These are phyloP conservation scores for Salix viminalis DNA, from an alignment of 345 rosid species.

Conservation along the genomic window DNA sequence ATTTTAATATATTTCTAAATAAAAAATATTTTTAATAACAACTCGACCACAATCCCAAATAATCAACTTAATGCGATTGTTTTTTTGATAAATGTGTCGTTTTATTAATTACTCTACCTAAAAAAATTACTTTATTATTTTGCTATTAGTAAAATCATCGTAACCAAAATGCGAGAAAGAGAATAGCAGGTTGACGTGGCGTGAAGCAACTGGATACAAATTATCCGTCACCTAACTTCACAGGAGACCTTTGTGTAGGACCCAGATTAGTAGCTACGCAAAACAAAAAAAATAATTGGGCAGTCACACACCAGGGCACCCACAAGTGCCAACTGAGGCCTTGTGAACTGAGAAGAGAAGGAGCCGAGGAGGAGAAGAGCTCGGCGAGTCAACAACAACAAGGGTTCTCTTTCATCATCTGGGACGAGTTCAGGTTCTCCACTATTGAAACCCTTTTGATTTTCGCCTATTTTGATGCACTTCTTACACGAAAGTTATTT, in stretches of 20 bases:
- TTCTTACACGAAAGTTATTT: neutral
- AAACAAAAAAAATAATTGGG: neutral
- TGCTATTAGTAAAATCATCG: neutral
- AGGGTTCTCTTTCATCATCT: neutral
- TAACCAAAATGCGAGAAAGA: neutral
- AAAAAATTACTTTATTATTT: too few relatives aligned
- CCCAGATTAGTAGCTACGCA: neutral
- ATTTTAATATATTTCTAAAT: too few relatives aligned
- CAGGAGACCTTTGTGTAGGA: neutral
- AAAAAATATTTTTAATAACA: too few relatives aligned
- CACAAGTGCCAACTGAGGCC: neutral
- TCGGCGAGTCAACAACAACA: neutral
- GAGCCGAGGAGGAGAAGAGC: neutral
- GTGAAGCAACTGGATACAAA: neutral
- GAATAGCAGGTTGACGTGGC: neutral
- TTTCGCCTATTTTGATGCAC: neutral
- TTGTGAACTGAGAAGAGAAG: neutral
- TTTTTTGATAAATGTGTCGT: too few relatives aligned
- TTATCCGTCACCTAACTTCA: too few relatives aligned
- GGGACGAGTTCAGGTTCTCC: neutral
- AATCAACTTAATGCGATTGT: too few relatives aligned
- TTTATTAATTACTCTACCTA: too few relatives aligned
- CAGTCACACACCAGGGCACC: neutral
- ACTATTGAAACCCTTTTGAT: neutral
- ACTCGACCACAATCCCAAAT: fast-evolving